Base-by-base conservation (phyloP, 805 yeast species). In the Suhomyces kilbournensis region DNA sequence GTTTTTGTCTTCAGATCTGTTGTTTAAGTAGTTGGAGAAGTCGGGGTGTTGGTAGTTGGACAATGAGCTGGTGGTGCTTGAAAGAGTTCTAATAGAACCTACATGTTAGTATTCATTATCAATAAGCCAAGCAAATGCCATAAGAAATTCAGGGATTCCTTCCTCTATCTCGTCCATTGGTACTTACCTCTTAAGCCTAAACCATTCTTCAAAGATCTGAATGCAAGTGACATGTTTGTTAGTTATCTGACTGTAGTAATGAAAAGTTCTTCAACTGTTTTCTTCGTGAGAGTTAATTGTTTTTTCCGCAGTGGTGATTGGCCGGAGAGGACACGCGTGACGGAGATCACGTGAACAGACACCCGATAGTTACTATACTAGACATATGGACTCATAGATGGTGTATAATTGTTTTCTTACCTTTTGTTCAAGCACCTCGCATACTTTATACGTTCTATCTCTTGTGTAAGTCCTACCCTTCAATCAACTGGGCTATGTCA, bases 1-100 rank as follows among this genome's bases (percentile, higher is more conserved):
- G 63, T 60, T 67, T 64, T 85, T 77, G 67, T 83, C 82, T 67
- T 89, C 96, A 54, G 69, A 62, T 63, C 84, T 77, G 71, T 88
- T 82, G 79, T 86, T 88, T 65, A 91, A 79, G 75, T 90, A 88
- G 61, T 82, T 85, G 57, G 88, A 81, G 74, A 83, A 92, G 75
- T 92, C 93, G 71, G 97, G 98, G 49, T 94, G 92, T 74, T 89
- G 86, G 80, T 88, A 92, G 63, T 86, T 83, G 50, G 94, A 82
- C 68, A 88, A 86, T 57, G 80, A 74, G 53, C 80, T 71, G 55
- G 77, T 62, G 47, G 83, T 63, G 43, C 82, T 67, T 49, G 84
- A 76, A 63, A 83, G 74, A 46, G 79, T 68, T 77, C 86, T 80
- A 32, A 76, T 62, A 48, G 74, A 63, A 53, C 66, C 70, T 66